phyloP scores from a whole-genome alignment of 164 flowering plant species.

The Stephania yunnanensis region DNA sequence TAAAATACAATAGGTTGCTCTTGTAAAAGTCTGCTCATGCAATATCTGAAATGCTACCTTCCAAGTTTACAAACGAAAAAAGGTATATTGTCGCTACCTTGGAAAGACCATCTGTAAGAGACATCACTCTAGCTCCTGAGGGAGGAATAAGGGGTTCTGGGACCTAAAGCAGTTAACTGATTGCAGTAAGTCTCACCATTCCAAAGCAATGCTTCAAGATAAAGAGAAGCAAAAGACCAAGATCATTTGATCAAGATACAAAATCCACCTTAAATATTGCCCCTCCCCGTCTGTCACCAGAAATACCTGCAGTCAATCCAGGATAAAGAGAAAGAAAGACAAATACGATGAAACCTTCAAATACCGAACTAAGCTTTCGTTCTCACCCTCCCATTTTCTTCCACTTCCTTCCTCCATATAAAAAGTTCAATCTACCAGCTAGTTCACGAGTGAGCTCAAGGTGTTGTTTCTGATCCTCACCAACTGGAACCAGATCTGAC shows the following conservation, averaged over 20 bases:
- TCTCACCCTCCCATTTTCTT: constrained; percentile 97
- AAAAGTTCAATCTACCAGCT: constrained; percentile 76
- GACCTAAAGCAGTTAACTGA: constrained; percentile 43
- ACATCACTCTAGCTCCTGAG: constrained; percentile 94
- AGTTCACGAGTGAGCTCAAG: constrained; percentile 86
- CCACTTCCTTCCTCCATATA: constrained; percentile 95
- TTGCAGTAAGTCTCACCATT: constrained; percentile 11
- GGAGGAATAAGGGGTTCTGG: constrained; percentile 95
- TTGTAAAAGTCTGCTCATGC: not conserved
- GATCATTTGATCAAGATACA: constrained; percentile 10
- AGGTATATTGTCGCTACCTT: constrained; percentile 44
- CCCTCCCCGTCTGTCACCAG: constrained; percentile 70
- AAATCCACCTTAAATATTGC: constrained; percentile 70
- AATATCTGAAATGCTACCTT: not conserved
- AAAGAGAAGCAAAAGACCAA: constrained; percentile 18
- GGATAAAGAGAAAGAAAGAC: not conserved
- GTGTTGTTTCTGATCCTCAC: constrained; percentile 97
- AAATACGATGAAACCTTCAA: not conserved
- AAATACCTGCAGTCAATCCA: constrained; percentile 22
- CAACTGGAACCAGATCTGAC: constrained; percentile 95
- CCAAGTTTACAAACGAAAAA: not conserved
- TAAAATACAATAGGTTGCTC: not conserved
- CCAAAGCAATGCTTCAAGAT: constrained; percentile 10
- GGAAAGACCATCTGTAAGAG: constrained; percentile 89
- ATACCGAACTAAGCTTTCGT: constrained; percentile 5